Base-by-base conservation (phyloP, 2,329 filamentous ascomycete genomes). In the Didymellaceae sp. region DNA sequence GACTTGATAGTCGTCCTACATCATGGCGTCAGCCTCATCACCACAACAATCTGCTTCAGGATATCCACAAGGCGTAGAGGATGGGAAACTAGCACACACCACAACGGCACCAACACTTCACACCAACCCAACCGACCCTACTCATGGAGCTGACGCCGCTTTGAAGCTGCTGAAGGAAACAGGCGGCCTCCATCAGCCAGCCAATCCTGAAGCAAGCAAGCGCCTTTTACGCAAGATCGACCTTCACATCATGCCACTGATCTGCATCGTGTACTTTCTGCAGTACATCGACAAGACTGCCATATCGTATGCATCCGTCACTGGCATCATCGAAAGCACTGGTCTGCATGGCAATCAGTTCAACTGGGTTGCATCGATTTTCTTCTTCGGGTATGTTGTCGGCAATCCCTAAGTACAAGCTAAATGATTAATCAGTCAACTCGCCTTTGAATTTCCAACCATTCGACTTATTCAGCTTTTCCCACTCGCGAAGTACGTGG, bases 241-340 rank as follows among this genome's bases (percentile, higher is more conserved):
- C 50, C 69, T 76, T 49, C 62, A 76, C 0, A 58, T 84, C 7
- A 72, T 84, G 53, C 82, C 82, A 0, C 70, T 84, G 5, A 75
- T 85, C 2, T 75, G 74, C 28, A 75, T 76, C 1, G 81, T 79
- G 0, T 82, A 77, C 38, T 66, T 79, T 2, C 69, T 84, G 5
- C 81, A 84, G 55, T 83, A 80, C 52, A 79, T 83, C 58, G 81
- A 83, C 65, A 85, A 84, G 66, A 77, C 80, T 53, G 78, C 80
- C 0, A 68, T 83, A 5, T 75, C 76, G 0, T 84, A 83, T 60
- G 76, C 78, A 0, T 80, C 81, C 2, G 79, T 84, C 0, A 84
- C 83, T 52, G 82, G 84, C 38, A 70, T 84, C 0, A 78, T 83
- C 52, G 66, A 69, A 10, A 75, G 76, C 17, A 81, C 80, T 0